Evolutionary conservation across 371 early-diverging fungal genomes (phyloP).

Genomic region (Mucor piriformis): DNA sequence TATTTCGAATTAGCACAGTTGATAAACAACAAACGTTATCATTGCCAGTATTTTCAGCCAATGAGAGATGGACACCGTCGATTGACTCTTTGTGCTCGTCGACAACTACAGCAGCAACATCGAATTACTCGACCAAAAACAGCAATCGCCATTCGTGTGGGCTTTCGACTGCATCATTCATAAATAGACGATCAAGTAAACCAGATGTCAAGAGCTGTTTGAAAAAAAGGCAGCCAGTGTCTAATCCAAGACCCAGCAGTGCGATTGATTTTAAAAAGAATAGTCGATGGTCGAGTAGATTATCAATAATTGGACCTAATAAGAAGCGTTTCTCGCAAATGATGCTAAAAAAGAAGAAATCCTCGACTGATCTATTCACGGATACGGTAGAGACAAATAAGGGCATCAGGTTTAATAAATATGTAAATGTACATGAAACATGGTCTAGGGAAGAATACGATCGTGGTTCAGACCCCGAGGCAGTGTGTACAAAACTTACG

Average conservation of each 20-base stretch:
- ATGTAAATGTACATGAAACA: slow-evolving; percentile 54
- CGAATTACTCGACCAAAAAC: neutral
- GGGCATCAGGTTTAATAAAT: slow-evolving; percentile 22
- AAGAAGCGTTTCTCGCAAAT: slow-evolving; percentile 1
- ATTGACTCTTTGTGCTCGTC: slow-evolving; percentile 18
- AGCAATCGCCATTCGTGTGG: neutral
- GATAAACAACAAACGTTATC: neutral
- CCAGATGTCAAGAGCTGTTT: neutral
- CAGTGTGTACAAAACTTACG: slow-evolving; percentile 60
- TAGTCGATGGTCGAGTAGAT: neutral
- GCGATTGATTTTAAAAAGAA: neutral
- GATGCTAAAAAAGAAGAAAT: neutral
- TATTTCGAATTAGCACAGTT: slow-evolving; percentile 7
- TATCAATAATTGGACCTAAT: neutral
- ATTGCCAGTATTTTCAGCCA: slow-evolving; percentile 1
- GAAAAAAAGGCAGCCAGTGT: neutral
- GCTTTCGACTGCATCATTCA: neutral
- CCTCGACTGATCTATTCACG: neutral
- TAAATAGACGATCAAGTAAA: neutral
- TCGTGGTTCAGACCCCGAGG: slow-evolving; percentile 62
- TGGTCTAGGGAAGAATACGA: slow-evolving; percentile 72
- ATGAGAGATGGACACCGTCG: slow-evolving; percentile 9
- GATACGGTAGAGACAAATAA: neutral
- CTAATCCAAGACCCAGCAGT: neutral
- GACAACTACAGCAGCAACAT: slow-evolving; percentile 1